These are phyloP conservation scores for Lasiodiplodia theobromae DNA, from an alignment of 2,329 filamentous ascomycete species.

Conservation along the genomic window DNA sequence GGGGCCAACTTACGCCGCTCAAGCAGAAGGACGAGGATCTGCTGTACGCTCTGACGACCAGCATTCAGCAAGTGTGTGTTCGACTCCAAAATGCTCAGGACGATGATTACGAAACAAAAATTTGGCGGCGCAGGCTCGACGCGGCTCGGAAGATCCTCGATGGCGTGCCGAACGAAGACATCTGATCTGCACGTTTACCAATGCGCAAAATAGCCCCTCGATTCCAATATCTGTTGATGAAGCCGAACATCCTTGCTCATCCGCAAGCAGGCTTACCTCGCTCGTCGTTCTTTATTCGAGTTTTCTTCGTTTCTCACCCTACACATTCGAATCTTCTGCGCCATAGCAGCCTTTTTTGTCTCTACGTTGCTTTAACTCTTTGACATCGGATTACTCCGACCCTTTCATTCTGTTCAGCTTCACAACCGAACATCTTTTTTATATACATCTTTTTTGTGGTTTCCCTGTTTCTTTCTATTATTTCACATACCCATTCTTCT, in stretches of 20 bases:
- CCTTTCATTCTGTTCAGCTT: constrained; percentile 26
- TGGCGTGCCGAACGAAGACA: constrained; percentile 55
- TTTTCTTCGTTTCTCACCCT: constrained; percentile 7
- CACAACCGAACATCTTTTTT: constrained; percentile 7
- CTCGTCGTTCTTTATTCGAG: constrained; percentile 18
- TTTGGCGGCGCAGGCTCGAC: constrained; percentile 76
- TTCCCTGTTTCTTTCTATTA: constrained; percentile 23
- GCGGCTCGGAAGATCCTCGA: constrained; percentile 76
- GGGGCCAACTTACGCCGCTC: constrained; percentile 40
- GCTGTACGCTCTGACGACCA: constrained; percentile 58
- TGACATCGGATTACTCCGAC: constrained; percentile 16
- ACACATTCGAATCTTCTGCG: background rate
- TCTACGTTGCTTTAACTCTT: constrained; percentile 30
- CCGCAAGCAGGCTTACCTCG: constrained; percentile 9
- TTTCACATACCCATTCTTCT: constrained; percentile 26
- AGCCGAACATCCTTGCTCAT: background rate
- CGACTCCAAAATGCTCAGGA: constrained; percentile 54
- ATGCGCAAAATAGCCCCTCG: constrained; percentile 11
- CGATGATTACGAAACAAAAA: constrained; percentile 63
- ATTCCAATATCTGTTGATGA: constrained; percentile 1
- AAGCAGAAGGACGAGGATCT: constrained; percentile 64
- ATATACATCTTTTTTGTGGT: constrained; percentile 10
- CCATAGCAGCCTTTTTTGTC: constrained; percentile 48
- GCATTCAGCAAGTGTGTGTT: constrained; percentile 61
- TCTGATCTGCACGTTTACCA: constrained; percentile 5